Evolutionary conservation across 2,329 filamentous ascomycete genomes (phyloP).

Genomic region (Beauveria sp.): DNA sequence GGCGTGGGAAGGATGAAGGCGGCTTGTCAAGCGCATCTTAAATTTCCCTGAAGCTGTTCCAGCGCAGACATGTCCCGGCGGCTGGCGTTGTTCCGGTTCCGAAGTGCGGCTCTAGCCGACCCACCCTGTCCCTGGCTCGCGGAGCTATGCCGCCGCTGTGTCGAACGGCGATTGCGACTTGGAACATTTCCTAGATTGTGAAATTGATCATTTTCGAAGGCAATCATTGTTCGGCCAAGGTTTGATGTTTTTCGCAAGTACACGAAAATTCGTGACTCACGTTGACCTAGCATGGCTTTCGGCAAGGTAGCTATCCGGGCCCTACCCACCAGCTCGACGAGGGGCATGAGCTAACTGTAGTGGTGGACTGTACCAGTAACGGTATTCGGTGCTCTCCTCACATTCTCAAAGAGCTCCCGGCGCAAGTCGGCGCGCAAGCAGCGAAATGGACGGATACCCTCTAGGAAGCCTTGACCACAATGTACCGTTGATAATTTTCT

Average conservation of each 20-base stretch:
- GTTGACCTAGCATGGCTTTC: neutral
- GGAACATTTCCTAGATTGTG: neutral
- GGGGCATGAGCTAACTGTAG: slow-evolving; percentile 6
- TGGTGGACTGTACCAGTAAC: slow-evolving; percentile 2
- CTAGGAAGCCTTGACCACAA: slow-evolving; percentile 77
- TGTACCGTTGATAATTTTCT: slow-evolving; percentile 74
- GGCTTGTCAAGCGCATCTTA: neutral
- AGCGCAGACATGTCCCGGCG: slow-evolving; percentile 12
- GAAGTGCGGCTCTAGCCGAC: slow-evolving; percentile 6
- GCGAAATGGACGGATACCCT: slow-evolving; percentile 66
- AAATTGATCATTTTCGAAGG: neutral
- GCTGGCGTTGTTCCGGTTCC: slow-evolving; percentile 26
- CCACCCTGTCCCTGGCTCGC: neutral
- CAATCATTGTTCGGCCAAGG: neutral
- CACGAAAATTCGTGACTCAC: neutral
- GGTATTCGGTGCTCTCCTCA: neutral
- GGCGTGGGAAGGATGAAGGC: neutral
- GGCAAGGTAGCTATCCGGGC: neutral
- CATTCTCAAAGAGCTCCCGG: neutral
- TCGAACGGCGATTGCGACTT: neutral
- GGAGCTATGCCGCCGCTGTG: neutral
- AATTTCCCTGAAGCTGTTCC: slow-evolving; percentile 1
- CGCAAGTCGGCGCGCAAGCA: slow-evolving; percentile 4
- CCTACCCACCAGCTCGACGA: neutral
- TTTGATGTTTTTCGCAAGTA: neutral